Percentiles rank a stretch among this genome's conserved stretches.
These are phyloP conservation scores for Elaeis guineensis DNA, from an alignment of 176 grass and related monocot species.

Conservation along the genomic window DNA sequence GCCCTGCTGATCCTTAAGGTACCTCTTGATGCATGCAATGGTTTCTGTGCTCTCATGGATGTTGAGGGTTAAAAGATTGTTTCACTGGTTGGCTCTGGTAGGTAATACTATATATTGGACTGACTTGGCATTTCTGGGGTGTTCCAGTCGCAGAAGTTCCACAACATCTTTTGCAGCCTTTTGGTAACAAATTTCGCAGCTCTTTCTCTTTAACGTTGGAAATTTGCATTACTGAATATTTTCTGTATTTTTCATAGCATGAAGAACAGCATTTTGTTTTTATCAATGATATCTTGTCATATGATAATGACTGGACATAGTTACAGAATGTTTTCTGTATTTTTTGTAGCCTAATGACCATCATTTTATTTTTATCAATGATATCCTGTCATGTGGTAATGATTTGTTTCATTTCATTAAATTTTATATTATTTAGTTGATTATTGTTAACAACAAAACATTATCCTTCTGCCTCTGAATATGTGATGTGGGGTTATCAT, in stretches of 20 bases:
- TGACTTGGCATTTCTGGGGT: conserved; percentile 64
- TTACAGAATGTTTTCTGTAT: background rate
- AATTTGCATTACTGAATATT: background rate
- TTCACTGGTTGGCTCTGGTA: conserved; percentile 35
- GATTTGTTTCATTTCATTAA: too few species aligned
- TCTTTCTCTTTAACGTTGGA: background rate
- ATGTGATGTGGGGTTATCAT: too few species aligned
- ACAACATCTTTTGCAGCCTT: conserved; percentile 78
- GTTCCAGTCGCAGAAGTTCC: conserved; percentile 62
- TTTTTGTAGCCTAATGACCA: background rate
- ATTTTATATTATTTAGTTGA: too few species aligned
- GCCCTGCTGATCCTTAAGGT: conserved; percentile 56
- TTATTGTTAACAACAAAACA: too few species aligned
- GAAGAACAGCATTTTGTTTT: background rate
- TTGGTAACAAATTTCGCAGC: conserved; percentile 41
- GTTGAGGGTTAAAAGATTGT: conserved; percentile 9
- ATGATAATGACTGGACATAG: too few species aligned
- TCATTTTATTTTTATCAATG: too few species aligned
- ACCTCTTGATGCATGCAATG: conserved; percentile 12
- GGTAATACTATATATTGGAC: conserved; percentile 50
- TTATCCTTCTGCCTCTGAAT: too few species aligned
- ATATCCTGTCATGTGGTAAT: too few species aligned
- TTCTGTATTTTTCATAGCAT: background rate
- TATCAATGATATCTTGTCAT: too few species aligned
- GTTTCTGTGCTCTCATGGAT: background rate